Base-by-base conservation (phyloP, 305 asterid species). In the Fraxinus dipetala region DNA sequence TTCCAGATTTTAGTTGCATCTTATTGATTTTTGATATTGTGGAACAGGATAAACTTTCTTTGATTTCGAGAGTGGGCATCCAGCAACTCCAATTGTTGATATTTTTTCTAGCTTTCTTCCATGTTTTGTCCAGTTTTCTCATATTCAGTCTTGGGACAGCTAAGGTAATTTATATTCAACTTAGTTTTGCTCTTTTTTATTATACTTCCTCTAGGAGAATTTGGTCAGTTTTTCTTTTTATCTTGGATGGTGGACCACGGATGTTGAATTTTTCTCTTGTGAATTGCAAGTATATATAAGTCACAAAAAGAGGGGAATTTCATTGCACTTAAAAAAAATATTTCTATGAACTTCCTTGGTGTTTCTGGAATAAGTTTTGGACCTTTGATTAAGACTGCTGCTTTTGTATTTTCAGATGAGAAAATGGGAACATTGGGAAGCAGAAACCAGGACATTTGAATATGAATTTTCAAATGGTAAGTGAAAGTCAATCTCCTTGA, bases 381-480 rank as follows among this genome's bases (percentile, higher is more conserved):
- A 45, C 22, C 18, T 67, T 28, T 14, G 11, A 30, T 31, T 30
- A 70, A 13, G 51, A 81, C 32, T 20, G 22, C 78, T 31, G 24
- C 32, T 83, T 1, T 83, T 45, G 30, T 30, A 75, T 81, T 81
- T 88, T 24, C 88, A 92, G 97, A 91, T 91, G 95, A 88, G 87
- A 80, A 91, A 85, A 85, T 93, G 98, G 97, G 81, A 90, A 79
- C 63, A 85, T 59, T 93, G 98, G 98, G 98, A 93, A 88, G 95
- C 92, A n/a, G 95, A 93, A 84, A 93, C 98, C 16, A 88, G 87
- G 83, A 88, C 97, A 6, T 79, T 90, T 78, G 97, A 93, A n/a
- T 93, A 92, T 86, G 91, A 91, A 79, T 88, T 87, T 87, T 88
- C 95, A 84, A 85, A 89, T 56, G 98, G 98, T 93, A 84, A 54